These are phyloP conservation scores for Colletotrichum truncatum DNA, from an alignment of 2,329 filamentous ascomycete species.

Conservation along the genomic window DNA sequence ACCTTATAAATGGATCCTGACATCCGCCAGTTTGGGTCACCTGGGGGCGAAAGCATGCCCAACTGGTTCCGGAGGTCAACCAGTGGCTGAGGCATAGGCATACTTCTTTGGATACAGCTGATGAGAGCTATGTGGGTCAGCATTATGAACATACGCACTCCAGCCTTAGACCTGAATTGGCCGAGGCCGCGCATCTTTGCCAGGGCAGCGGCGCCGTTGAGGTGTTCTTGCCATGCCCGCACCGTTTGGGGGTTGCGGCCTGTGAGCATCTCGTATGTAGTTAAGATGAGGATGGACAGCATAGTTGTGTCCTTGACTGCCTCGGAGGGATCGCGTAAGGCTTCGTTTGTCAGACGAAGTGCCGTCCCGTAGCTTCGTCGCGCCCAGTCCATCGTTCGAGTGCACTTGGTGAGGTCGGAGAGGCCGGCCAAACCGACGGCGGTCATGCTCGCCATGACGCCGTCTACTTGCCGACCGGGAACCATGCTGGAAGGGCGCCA, in stretches of 20 bases:
- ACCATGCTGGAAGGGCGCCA: slow-evolving; percentile 54
- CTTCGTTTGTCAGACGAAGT: slow-evolving; percentile 58
- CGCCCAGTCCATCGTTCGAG: slow-evolving; percentile 55
- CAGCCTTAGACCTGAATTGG: slow-evolving; percentile 55
- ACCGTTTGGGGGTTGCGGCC: slow-evolving; percentile 56
- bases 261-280: slow-evolving; percentile 63
- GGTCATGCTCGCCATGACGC: slow-evolving; percentile 60
- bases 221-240: slow-evolving; percentile 61
- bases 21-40: slow-evolving; percentile 52
- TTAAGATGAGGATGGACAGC: slow-evolving; percentile 61
- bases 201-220: slow-evolving; percentile 61
- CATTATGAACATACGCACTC: slow-evolving; percentile 63
- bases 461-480: slow-evolving; percentile 48
- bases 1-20: slow-evolving; percentile 54
- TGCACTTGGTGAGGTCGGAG: slow-evolving; percentile 53
- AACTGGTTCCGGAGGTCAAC: slow-evolving; percentile 56
- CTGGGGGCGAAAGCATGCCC: slow-evolving; percentile 42
- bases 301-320: slow-evolving; percentile 60
- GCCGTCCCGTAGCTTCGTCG: slow-evolving; percentile 61
- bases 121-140: slow-evolving; percentile 60
- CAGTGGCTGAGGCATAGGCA: slow-evolving; percentile 58
- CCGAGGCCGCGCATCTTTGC: slow-evolving; percentile 57
- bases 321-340: slow-evolving; percentile 54
- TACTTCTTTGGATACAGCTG: slow-evolving; percentile 59
- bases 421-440: slow-evolving; percentile 64